Conservation (phyloP, 805 yeast genomes). For the Candida pseudoglaebosa region DNA sequence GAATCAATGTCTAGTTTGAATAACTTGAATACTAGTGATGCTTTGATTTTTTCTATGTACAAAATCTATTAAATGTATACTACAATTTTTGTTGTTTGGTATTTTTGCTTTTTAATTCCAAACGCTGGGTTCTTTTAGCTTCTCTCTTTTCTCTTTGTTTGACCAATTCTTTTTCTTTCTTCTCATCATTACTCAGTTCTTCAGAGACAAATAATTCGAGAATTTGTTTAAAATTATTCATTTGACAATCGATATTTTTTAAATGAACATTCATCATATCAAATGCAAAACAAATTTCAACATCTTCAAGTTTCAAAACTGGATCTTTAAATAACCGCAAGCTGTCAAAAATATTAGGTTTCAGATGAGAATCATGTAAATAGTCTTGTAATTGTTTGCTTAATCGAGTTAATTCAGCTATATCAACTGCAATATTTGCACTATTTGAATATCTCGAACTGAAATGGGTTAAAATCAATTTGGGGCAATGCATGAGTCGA, state of each 20-base stretch:
- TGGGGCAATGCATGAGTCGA: conserved; percentile 64
- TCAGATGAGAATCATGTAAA: conserved; percentile 18
- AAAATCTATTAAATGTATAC: background rate
- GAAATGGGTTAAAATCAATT: conserved; percentile 82
- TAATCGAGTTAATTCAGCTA: conserved; percentile 18
- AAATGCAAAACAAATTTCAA: conserved; percentile 37
- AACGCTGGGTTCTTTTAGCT: conserved; percentile 29
- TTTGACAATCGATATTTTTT: conserved; percentile 24
- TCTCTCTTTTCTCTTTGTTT: conserved; percentile 31
- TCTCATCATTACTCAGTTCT: conserved; percentile 16
- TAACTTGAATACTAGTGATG: too few relatives aligned
- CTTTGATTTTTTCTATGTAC: background rate
- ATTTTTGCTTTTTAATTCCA: conserved; percentile 11
- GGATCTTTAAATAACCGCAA: conserved; percentile 7
- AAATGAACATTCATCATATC: conserved; percentile 34
- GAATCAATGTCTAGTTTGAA: conserved; percentile 4
- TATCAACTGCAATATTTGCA: conserved; percentile 24
- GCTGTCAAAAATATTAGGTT: conserved; percentile 23
- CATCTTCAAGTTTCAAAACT: conserved; percentile 20
- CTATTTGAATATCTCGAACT: conserved; percentile 70
- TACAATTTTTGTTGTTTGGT: background rate
- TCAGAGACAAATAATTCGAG: conserved; percentile 22
- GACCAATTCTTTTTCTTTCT: conserved; percentile 20
- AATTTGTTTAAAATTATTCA: conserved; percentile 20
- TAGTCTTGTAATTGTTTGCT: conserved; percentile 25